Evolutionary conservation across 106 monocot genomes (phyloP).

Genomic region (Acanthochlamys bracteata): DNA sequence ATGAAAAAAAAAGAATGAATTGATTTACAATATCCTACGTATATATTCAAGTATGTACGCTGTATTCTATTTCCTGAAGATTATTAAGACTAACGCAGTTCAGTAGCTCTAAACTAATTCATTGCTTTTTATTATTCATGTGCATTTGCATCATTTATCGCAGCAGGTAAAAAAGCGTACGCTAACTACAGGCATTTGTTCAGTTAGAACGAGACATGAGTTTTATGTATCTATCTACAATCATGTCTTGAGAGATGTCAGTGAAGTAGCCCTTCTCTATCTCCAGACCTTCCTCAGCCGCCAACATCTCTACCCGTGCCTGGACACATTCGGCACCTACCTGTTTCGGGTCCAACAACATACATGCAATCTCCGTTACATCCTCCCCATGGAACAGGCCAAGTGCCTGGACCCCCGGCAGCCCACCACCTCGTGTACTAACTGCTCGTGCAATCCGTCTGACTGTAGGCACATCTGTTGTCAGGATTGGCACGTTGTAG

Average conservation of each 20-base stretch:
- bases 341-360: constrained; percentile 15
- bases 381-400: constrained; percentile 28
- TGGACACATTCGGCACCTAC: constrained; percentile 19
- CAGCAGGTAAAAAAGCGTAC: background rate
- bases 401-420: constrained; percentile 26
- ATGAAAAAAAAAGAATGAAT: too few relatives aligned
- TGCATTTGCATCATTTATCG: background rate
- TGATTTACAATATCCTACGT: too few relatives aligned
- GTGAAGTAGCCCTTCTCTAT: constrained; percentile 46
- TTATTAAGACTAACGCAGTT: too few relatives aligned
- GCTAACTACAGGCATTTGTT: background rate
- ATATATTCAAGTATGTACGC: too few relatives aligned
- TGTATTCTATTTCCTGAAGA: too few relatives aligned
- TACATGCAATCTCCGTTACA: constrained; percentile 24
- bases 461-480: constrained; percentile 12
- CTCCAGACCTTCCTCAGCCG: constrained; percentile 26
- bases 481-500: constrained; percentile 42
- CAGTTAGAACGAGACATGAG: background rate
- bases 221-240: constrained; percentile 27
- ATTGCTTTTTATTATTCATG: background rate
- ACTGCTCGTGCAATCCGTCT: constrained; percentile 19
- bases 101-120: too few relatives aligned
- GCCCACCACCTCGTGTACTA: constrained; percentile 20
- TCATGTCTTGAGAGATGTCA: constrained; percentile 37
- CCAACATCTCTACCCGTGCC: constrained; percentile 18